phyloP scores from a whole-genome alignment of 2,329 filamentous ascomycete genomes.

The Aspergillus flavus region DNA sequence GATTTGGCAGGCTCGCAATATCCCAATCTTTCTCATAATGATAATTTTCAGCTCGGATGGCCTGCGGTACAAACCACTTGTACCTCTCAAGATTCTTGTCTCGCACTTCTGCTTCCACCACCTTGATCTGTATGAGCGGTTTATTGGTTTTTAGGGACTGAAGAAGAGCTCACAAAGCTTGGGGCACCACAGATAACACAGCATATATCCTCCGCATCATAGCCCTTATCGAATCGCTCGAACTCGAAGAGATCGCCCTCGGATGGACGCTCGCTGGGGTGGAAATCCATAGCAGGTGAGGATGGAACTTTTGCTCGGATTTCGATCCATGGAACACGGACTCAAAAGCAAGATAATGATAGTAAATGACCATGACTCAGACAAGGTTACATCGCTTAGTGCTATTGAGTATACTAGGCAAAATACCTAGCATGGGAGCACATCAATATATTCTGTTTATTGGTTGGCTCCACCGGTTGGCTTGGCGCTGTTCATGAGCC shows the following conservation, averaged over 20 bases:
- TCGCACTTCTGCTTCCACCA: not conserved
- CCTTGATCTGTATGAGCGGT: not conserved
- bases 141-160: not conserved
- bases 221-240: not conserved
- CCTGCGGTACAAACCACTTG: not conserved
- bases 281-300: not conserved
- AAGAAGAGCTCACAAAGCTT: not conserved
- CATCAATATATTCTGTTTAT: not conserved
- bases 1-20: not conserved
- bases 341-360: not conserved
- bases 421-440: not conserved
- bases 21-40: not conserved
- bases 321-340: not conserved
- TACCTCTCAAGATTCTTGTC: not conserved
- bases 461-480: not conserved
- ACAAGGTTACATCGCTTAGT: slow-evolving; percentile 1
- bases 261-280: not conserved
- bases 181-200: not conserved
- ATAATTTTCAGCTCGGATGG: not conserved
- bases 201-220: not conserved
- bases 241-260: not conserved
- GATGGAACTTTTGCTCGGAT: not conserved
- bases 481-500: not conserved
- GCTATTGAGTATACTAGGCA: not conserved
- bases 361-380: not conserved